Evolutionary conservation across 2,329 filamentous ascomycete species (phyloP), one percentile per base, ranked within the genome.

Genomic region (Trichoderma koningiopsis): DNA sequence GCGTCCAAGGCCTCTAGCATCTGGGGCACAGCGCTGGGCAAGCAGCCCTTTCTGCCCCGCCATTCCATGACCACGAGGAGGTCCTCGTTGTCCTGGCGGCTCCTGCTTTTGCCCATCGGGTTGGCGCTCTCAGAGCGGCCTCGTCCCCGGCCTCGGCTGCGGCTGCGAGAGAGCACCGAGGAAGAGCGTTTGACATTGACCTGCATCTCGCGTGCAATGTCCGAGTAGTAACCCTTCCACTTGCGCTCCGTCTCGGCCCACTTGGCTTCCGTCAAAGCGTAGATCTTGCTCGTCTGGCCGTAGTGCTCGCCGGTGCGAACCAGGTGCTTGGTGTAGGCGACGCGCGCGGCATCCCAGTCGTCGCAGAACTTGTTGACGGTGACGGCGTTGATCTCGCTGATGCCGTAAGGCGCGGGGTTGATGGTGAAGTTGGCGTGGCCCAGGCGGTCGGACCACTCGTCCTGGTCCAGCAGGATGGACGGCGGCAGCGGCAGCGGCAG

Each of bases 401-500:
- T 91, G 10, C 87, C 80, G 76, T 97, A 97, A 0, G 94, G 95
- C 77, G 90, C 88, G 0, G 94, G 94, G 27, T 88, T 83, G 74
- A 98, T 96, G 74, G 88, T 94, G 78, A 96, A 97, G 82, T 98
- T 97, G 72, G 94, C 94, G 77, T 98, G 94, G 33, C 95, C 95
- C 16, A 98, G 87, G 68, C 89, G 89, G 76, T 91, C 88, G 0
- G 92, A 91, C 95, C 95, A 97, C 73, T 91, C 89, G 77, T 97
- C 93, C 61, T 89, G 85, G 6, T 89, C 88, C 68, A 91, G 88
- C 37, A 90, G 82, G 72, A 94, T 88, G 5, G 87, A 85, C 4
- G 89, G 87, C 16, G 89, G 87, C 19, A 91, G 87, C 5, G 87
- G 84, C 43, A 86, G 82, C 63, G 79, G 86, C 73, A 78, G 81